A percentile compares a stretch with the other conserved stretches of the same genome.
Conservation (phyloP, 805 yeast species). For the Monosporozyma servazzii region DNA sequence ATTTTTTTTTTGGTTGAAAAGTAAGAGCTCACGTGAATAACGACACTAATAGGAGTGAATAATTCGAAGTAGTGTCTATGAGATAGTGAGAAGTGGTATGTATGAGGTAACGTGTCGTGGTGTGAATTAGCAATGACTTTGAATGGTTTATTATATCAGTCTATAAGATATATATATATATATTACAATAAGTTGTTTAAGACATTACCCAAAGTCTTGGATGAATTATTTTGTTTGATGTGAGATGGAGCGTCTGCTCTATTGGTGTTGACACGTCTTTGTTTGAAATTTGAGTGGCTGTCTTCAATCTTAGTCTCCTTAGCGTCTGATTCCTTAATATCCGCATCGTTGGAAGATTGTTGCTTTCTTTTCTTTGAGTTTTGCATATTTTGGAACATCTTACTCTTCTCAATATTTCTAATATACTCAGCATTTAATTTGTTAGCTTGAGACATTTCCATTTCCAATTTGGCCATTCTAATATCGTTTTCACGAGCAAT, state of each 20-base stretch:
- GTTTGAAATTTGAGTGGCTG: slow-evolving; percentile 54
- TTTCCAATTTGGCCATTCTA: slow-evolving; percentile 76
- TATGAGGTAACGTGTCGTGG: too few relatives aligned
- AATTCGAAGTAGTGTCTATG: neutral
- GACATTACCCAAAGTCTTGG: slow-evolving; percentile 36
- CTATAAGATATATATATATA: neutral
- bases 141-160: neutral
- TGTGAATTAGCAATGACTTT: too few relatives aligned
- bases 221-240: slow-evolving; percentile 32
- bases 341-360: slow-evolving; percentile 11
- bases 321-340: slow-evolving; percentile 13
- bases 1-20: neutral
- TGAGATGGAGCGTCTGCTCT: slow-evolving; percentile 52
- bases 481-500: slow-evolving; percentile 83
- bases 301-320: slow-evolving; percentile 12
- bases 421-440: slow-evolving; percentile 78
- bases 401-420: slow-evolving; percentile 75
- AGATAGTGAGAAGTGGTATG: neutral
- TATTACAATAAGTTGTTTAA: slow-evolving; percentile 43
- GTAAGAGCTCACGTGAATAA: neutral
- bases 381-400: slow-evolving; percentile 61
- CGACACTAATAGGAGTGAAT: neutral
- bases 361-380: slow-evolving; percentile 23
- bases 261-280: slow-evolving; percentile 55
- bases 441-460: slow-evolving; percentile 84